Evolutionary conservation across 106 monocot genomes (phyloP).

Genomic region (Phalaenopsis aphrodite): DNA sequence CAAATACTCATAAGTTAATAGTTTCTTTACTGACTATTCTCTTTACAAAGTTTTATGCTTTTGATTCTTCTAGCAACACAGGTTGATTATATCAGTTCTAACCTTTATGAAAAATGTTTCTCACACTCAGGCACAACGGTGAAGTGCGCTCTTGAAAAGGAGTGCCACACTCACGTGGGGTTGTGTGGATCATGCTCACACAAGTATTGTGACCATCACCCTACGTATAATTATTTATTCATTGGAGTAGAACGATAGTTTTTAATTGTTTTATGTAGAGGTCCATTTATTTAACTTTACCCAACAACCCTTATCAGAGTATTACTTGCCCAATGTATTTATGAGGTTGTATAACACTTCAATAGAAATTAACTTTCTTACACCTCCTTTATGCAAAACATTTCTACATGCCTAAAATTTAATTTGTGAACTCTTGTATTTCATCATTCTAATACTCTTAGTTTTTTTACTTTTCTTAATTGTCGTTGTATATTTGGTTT

Average conservation of each 20-base stretch:
- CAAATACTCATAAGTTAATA: not conserved
- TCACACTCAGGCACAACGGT: not conserved
- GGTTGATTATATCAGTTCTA: not conserved
- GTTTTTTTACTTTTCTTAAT: not conserved
- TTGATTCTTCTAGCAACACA: not conserved
- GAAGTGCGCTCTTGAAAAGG: too few relatives aligned
- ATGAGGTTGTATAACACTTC: not conserved
- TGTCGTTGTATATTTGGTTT: conserved; percentile 60
- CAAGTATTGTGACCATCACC: not conserved
- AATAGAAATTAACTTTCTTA: not conserved
- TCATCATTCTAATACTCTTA: not conserved
- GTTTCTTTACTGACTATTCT: not conserved
- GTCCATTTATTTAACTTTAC: not conserved
- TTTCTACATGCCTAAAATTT: not conserved
- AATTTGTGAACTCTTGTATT: not conserved
- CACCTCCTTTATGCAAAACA: not conserved
- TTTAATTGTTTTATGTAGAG: not conserved
- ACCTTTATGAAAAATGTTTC: not conserved
- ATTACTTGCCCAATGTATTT: not conserved
- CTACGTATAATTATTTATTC: not conserved
- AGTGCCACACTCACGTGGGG: too few relatives aligned
- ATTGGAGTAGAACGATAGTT: not conserved
- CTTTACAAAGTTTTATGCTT: not conserved
- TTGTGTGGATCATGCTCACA: not conserved
- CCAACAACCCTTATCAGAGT: not conserved